phyloP scores from a whole-genome alignment of 2,329 filamentous ascomycete genomes.

The Teratosphaeria destructans region DNA sequence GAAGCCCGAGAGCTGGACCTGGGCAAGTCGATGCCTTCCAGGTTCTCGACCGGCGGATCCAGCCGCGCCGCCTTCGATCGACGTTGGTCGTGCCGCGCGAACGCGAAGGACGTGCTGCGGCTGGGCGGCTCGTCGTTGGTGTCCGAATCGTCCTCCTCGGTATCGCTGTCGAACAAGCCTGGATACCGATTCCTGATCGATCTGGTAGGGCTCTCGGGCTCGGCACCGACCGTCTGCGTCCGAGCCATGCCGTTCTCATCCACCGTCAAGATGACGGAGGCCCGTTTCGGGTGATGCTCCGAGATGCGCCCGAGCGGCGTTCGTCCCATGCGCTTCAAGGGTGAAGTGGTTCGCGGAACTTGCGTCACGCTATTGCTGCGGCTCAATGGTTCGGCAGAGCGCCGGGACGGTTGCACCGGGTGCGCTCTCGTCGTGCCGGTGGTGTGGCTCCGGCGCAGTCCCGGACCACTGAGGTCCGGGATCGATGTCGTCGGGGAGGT shows the following conservation, averaged over 20 bases:
- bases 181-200: slow-evolving; percentile 33
- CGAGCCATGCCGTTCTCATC: slow-evolving; percentile 39
- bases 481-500: slow-evolving; percentile 29
- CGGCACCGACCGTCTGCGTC: slow-evolving; percentile 31
- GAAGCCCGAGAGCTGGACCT: slow-evolving; percentile 23
- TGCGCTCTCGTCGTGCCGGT: slow-evolving; percentile 24
- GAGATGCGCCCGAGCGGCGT: slow-evolving; percentile 36
- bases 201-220: slow-evolving; percentile 25
- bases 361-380: slow-evolving; percentile 21
- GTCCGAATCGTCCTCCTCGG: slow-evolving; percentile 22
- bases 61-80: slow-evolving; percentile 22
- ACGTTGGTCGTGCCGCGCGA: slow-evolving; percentile 19
- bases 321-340: slow-evolving; percentile 34
- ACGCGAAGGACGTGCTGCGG: slow-evolving; percentile 22
- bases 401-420: slow-evolving; percentile 17
- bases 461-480: slow-evolving; percentile 19
- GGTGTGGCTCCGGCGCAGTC: slow-evolving; percentile 37
- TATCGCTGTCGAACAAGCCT: slow-evolving; percentile 33
- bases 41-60: slow-evolving; percentile 24
- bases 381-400: slow-evolving; percentile 16
- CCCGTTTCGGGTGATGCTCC: slow-evolving; percentile 30
- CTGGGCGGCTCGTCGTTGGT: slow-evolving; percentile 14
- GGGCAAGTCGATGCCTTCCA: slow-evolving; percentile 24
- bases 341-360: slow-evolving; percentile 36
- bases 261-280: slow-evolving; percentile 34